Evolutionary conservation across 495 filamentous ascomycete species (phyloP).

Genomic region (Daldinia childiae): DNA sequence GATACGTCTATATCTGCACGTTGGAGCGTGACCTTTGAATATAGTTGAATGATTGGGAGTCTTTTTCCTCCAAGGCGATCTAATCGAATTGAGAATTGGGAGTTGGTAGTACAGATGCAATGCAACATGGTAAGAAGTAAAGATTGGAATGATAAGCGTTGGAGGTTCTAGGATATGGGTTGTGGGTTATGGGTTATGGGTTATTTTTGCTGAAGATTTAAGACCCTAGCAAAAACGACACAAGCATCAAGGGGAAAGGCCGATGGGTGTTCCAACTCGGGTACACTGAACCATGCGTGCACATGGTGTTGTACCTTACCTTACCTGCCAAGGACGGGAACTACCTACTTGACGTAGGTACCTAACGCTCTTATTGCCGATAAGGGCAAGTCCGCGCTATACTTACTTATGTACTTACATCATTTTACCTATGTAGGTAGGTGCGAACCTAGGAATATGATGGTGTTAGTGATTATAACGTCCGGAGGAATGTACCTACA

Average conservation of each 20-base stretch:
- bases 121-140: conserved; percentile 13
- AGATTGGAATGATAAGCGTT: conserved; percentile 26
- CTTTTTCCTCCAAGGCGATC: neutral
- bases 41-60: conserved; percentile 10
- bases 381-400: conserved; percentile 2
- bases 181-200: conserved; percentile 11
- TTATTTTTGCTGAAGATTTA: conserved; percentile 5
- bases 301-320: conserved; percentile 1
- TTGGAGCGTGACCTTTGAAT: conserved; percentile 25
- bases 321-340: conserved; percentile 25
- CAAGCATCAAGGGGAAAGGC: conserved; percentile 4
- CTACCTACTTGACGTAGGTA: neutral
- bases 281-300: neutral
- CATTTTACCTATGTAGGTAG: conserved; percentile 1
- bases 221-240: neutral
- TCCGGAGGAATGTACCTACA: neutral
- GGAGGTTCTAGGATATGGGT: conserved; percentile 15
- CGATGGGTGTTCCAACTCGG: neutral
- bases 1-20: conserved; percentile 27
- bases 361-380: conserved; percentile 8
- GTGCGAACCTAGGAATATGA: neutral
- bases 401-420: neutral
- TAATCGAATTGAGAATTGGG: conserved; percentile 16
- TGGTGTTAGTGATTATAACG: neutral
- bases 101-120: conserved; percentile 39